Evolutionary conservation across 2,329 filamentous ascomycete species (phyloP), one percentile per base, ranked within the genome.

Genomic region (Coniella lustricola): DNA sequence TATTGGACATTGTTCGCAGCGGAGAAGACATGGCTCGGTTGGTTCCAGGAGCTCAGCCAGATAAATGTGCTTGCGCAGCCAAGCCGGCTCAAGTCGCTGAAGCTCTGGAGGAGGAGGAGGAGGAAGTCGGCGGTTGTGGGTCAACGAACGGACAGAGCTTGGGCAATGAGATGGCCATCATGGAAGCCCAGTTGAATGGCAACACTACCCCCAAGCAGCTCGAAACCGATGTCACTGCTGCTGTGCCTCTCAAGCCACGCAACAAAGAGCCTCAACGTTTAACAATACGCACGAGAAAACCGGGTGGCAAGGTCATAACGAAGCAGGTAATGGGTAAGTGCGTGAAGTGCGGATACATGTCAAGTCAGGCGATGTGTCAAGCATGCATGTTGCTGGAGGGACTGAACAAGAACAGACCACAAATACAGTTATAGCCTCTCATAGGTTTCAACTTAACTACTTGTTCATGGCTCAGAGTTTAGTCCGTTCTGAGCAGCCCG

Each of bases 21-120:
- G 93, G 93, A 33, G 91, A 97, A 65, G 93, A 97, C 56, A 95
- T 98, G 87, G 91, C 90, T 9, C 82, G 80, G 49, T 71, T 97
- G n/a, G 87, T 93, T 1, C 86, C 86, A 0, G 73, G 73, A 13
- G 74, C 77, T 48, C 65, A 77, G 14, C 67, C 65, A 21, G 70
- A 71, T 18, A 64, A 68, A 8, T 74, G 72, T 55, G 67, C 60
- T 46, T 77, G 75, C 59, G 72, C 69, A 43, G 71, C 67, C 59
- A 72, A 64, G 55, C 64, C 60, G 60, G 63, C 62, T 7, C 49
- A 57, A 3, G 61, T 65, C 10, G 56, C 62, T 9, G 61, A 49
- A 5, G 55, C 56, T 7, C 57, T 59, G 9, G 76, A 77, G 38
- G 77, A 81, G 9, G 76, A 77, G 38, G 77, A 81, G 43, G 82